Evolutionary conservation across 1,284 basidiomycete genomes (phyloP).

Genomic region (Retiboletus flavoniger): DNA sequence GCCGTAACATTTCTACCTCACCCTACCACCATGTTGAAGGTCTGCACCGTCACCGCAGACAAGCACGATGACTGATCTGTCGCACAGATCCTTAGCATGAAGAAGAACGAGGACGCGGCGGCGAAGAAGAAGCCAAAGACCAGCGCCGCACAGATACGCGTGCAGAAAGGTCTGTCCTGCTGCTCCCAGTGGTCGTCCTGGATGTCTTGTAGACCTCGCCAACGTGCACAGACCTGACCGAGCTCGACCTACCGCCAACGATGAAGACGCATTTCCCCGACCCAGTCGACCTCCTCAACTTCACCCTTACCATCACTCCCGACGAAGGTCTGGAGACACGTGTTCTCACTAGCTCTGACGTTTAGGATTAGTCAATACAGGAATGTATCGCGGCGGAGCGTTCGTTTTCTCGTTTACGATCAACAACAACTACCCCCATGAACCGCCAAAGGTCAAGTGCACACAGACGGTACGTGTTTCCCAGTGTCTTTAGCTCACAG

Average conservation of each 20-base stretch:
- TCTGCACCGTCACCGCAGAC: slow-evolving; percentile 22
- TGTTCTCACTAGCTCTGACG: neutral
- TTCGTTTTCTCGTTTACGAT: slow-evolving; percentile 95
- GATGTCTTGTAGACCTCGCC: slow-evolving; percentile 7
- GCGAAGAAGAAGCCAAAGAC: slow-evolving; percentile 97
- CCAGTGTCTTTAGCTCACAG: neutral
- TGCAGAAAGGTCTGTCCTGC: slow-evolving; percentile 87
- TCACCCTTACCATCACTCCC: slow-evolving; percentile 91
- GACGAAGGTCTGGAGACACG: slow-evolving; percentile 77
- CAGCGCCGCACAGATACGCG: slow-evolving; percentile 94
- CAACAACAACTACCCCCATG: slow-evolving; percentile 98
- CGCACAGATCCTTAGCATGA: slow-evolving; percentile 91
- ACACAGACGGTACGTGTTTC: slow-evolving; percentile 74
- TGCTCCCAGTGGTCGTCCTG: neutral
- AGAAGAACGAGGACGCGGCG: slow-evolving; percentile 93
- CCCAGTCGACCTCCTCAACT: slow-evolving; percentile 92
- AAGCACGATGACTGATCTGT: slow-evolving; percentile 5
- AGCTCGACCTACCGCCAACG: slow-evolving; percentile 92
- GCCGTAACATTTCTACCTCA: slow-evolving; percentile 26
- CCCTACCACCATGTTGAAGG: slow-evolving; percentile 45
- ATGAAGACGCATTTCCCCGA: slow-evolving; percentile 96
- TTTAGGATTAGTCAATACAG: slow-evolving; percentile 43
- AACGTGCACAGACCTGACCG: slow-evolving; percentile 79
- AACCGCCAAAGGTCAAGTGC: slow-evolving; percentile 98
- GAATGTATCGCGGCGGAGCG: slow-evolving; percentile 95